Evolutionary conservation across 2,329 filamentous ascomycete species (phyloP), one percentile per base, ranked within the genome.

Genomic region (Biscogniauxia sp.): DNA sequence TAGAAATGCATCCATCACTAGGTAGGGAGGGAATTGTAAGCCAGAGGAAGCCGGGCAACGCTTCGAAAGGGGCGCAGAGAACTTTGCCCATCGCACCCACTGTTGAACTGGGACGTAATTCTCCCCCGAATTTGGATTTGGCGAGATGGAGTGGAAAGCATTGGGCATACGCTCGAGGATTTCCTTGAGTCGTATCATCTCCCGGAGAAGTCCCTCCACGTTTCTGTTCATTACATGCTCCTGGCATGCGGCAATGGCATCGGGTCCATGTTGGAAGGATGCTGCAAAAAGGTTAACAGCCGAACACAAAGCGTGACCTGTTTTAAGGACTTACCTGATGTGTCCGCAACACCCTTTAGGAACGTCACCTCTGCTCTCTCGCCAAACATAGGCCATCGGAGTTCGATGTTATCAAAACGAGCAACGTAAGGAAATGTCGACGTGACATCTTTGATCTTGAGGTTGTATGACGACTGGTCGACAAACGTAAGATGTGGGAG

Each of bases 1-100:
- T 3, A 84, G 73, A 61, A 84, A 84, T 0, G 81, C 82, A 65
- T 84, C 81, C 81, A 84, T 83, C 3, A 84, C 74, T 0, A 84
- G 73, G 57, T 80, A 84, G 0, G 82, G 80, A 0, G 81, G 80
- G 53, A 84, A 84, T 55, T 84, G 79, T 0, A 84, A 69, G 0
- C 81, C 81, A 0, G 80, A 82, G 0, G 81, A 78, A 1, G 81
- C 82, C 0, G 82, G 81, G 2, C 79, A 80, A 8, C 81, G 71
- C 61, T 77, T 81, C 0, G 80, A 83, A 0, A 84, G 67, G 0
- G 81, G 81, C 0, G 82, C 75, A 0, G 78, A 81, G 66, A 84
- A 84, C 61, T 82, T 79, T 2, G 72, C 80, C 79, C 80, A 82
- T 20, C 79, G 75, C n/a, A 81, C 75, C 79, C 79, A 82, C 54